Evolutionary conservation across 805 yeast genomes (phyloP), one percentile per base, ranked within the genome.

Genomic region (Sporopachydermia quercuum): DNA sequence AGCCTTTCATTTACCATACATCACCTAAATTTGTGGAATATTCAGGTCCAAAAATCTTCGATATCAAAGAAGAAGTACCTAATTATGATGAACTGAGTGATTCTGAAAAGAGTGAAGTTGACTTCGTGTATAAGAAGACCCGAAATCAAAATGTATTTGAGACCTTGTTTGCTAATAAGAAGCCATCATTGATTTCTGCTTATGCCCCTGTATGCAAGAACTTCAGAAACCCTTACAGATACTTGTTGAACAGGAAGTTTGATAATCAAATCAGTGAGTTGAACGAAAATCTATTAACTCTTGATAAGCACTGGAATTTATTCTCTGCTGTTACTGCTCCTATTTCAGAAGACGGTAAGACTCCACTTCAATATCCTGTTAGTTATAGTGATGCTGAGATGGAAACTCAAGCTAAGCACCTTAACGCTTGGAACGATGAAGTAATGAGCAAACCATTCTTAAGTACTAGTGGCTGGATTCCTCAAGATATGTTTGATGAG

Each of bases 391-490:
- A 74, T 35, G 72, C 65, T 36, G 78, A 74, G 46, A 58, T 81
- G 36, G 73, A 74, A 43, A 56, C 63, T 39, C 80, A 77, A 52
- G 74, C 72, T 39, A 51, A 63, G 16, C 71, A 69, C 17, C 65
- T 84, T 49, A 76, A 71, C 43, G 70, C 66, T 19, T 81, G 83
- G 63, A 89, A 84, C 58, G 62, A 71, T 46, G 75, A 73, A 48
- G 60, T 81, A 37, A 69, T 78, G 30, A 65, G 76, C 4, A 69
- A 76, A 39, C 96, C 96, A 35, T 87, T 85, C 58, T 78, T 83
- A 19, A 89, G 89, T 37, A 81, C 96, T 16, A 80, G 82, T 40
- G 96, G 96, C 3, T 89, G 96, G 95, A 71, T 91, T 42, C 96
- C 97, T 14, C 95, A 85, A 54, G 94, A 85, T 54, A 75, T 85